phyloP scores from a whole-genome alignment of 768 basidiomycete genomes.

The Coprinellus aureogranulatus region DNA sequence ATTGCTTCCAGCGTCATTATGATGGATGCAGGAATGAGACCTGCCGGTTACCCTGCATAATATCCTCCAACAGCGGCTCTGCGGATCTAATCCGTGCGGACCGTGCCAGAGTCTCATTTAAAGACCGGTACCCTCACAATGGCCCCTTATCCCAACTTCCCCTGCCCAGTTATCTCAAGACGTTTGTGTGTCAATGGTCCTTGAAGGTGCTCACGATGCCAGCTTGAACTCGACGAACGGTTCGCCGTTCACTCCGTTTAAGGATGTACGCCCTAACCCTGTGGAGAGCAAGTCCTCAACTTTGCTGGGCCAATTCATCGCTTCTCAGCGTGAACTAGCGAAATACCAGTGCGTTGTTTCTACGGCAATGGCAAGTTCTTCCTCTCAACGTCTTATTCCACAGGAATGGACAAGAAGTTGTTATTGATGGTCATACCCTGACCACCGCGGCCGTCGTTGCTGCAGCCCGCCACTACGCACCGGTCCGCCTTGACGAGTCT shows the following conservation, averaged over 20 bases:
- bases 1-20: background rate
- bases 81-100: constrained; percentile 36
- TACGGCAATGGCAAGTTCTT: constrained; percentile 36
- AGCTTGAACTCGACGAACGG: constrained; percentile 16
- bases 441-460: constrained; percentile 68
- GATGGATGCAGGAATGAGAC: constrained; percentile 1
- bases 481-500: constrained; percentile 42
- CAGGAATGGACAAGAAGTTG: constrained; percentile 53
- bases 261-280: constrained; percentile 14
- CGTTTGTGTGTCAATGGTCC: constrained; percentile 21
- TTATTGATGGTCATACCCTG: constrained; percentile 62
- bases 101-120: no score
- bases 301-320: constrained; percentile 37
- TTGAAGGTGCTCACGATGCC: constrained; percentile 22
- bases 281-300: constrained; percentile 9
- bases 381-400: constrained; percentile 31
- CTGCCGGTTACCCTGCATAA: background rate
- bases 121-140: constrained; percentile 9
- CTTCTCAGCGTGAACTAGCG: constrained; percentile 52
- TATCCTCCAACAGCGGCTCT: no score
- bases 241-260: constrained; percentile 10
- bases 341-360: constrained; percentile 44
- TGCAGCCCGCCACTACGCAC: constrained; percentile 54
- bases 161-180: constrained; percentile 5
- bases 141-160: constrained; percentile 1